Evolutionary conservation across 352 stramenopile genomes (phyloP), one percentile per base, ranked within the genome.

Genomic region (Phytopythium vexans): DNA sequence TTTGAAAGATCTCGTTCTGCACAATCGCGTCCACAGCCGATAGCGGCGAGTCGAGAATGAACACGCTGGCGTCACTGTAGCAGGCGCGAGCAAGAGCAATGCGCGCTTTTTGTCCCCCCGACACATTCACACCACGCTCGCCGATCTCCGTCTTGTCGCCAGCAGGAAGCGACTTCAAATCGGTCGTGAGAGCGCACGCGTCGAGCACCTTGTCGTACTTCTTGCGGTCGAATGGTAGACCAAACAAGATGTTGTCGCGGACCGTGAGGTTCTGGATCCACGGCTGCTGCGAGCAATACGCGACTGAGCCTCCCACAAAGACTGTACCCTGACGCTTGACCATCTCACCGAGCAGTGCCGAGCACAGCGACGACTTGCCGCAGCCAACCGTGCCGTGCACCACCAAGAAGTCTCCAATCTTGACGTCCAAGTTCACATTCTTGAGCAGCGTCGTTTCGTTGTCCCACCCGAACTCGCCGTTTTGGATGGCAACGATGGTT

Each of bases 331-430:
- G n/a, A 3, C 50, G 36, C 36, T n/a, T n/a, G n/a, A n/a, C n/a
- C n/a, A n/a, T n/a, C n/a, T n/a, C n/a, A n/a, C n/a, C n/a, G n/a
- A n/a, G 56, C 5, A 86, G 44, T 11, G 68, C 65, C 3, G 66
- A 60, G 33, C 60, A 73, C 9, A 86, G 41, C 11, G 57, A 68
- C 9, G 62, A 95, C 60, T 99, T 99, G 32, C 95, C 94, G 48
- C 70, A 82, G 4, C 94, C 96, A 3, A 98, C 91, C 14, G 65
- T 56, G 1, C 96, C 96, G 35, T 98, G 87, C 8, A 98, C 62
- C 3, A 88, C 87, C 8, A 97, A 64, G 27, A 98, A 74, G 45
- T 84, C 77, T 36, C 92, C 92, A 7, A 62, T 38, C n/a, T n/a
- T n/a, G n/a, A n/a, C n/a, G n/a, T n/a, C n/a, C n/a, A n/a, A n/a